Conservation (phyloP, 768 basidiomycete genomes). For the Paxillus involutus region DNA sequence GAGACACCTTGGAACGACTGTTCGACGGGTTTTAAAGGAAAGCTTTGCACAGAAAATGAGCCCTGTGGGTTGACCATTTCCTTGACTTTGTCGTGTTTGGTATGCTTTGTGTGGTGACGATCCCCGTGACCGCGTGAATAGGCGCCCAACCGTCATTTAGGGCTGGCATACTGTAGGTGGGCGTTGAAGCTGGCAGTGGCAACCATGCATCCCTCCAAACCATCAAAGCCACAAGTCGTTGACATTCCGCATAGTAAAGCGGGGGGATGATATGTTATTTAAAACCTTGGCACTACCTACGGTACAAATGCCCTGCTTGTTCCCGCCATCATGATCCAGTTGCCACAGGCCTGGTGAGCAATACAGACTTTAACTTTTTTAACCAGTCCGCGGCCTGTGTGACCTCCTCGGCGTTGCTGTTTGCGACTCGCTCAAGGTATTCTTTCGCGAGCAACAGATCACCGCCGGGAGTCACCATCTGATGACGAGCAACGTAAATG, state of each 20-base stretch:
- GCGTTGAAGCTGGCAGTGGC: neutral
- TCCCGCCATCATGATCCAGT: neutral
- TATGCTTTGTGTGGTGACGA: slow-evolving; percentile 36
- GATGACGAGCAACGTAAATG: slow-evolving; percentile 79
- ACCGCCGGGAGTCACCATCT: slow-evolving; percentile 60
- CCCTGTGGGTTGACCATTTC: slow-evolving; percentile 31
- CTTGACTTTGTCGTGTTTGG: slow-evolving; percentile 37
- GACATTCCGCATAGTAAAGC: neutral
- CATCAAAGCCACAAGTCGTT: neutral
- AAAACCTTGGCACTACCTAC: slow-evolving; percentile 2
- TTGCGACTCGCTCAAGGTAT: slow-evolving; percentile 71
- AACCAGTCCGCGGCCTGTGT: slow-evolving; percentile 70
- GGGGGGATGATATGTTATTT: too few relatives aligned
- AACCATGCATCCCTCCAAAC: too few relatives aligned
- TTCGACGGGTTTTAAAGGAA: slow-evolving; percentile 18
- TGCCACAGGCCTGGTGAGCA: slow-evolving; percentile 19
- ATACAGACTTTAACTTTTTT: slow-evolving; percentile 48
- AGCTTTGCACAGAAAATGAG: slow-evolving; percentile 30
- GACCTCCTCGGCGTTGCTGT: slow-evolving; percentile 82
- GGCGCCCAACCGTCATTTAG: slow-evolving; percentile 24
- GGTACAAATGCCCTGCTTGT: neutral
- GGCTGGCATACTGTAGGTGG: slow-evolving; percentile 19
- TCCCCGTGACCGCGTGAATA: slow-evolving; percentile 39
- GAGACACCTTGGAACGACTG: slow-evolving; percentile 1
- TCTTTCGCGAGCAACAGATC: slow-evolving; percentile 70